These are phyloP conservation scores for Dacryopinax spathularia DNA, from an alignment of 768 basidiomycete genomes.

Conservation along the genomic window DNA sequence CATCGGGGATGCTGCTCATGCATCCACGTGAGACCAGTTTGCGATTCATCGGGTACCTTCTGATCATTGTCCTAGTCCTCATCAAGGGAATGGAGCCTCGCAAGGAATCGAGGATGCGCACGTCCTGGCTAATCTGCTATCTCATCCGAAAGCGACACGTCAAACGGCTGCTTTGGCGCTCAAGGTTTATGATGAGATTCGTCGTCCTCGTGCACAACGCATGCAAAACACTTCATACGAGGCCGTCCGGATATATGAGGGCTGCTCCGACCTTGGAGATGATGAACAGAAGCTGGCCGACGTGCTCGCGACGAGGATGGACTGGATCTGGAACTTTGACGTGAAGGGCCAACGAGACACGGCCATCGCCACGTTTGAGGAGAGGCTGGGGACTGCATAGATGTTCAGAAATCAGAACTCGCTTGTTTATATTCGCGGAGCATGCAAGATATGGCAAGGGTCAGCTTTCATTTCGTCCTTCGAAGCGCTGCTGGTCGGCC, in stretches of 20 bases:
- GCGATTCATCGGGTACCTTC: neutral
- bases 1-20: slow-evolving; percentile 1
- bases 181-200: slow-evolving; percentile 15
- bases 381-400: slow-evolving; percentile 30
- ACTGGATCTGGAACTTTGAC: slow-evolving; percentile 39
- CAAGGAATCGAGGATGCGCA: slow-evolving; percentile 17
- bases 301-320: slow-evolving; percentile 38
- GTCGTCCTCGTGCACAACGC: slow-evolving; percentile 17
- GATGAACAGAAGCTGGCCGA: slow-evolving; percentile 30
- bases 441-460: slow-evolving; percentile 14
- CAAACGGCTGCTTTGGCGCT: slow-evolving; percentile 10
- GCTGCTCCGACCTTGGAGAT: slow-evolving; percentile 28
- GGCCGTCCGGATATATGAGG: slow-evolving; percentile 19
- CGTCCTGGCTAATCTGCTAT: slow-evolving; percentile 17
- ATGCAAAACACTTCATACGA: slow-evolving; percentile 17
- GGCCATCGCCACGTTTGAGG: slow-evolving; percentile 2
- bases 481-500: too few species aligned
- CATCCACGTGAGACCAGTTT: neutral
- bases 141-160: slow-evolving; percentile 10
- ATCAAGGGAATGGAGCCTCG: slow-evolving; percentile 41
- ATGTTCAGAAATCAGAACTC: slow-evolving; percentile 21
- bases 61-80: slow-evolving; percentile 22
- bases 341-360: slow-evolving; percentile 9
- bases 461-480: too few species aligned
- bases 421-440: slow-evolving; percentile 20